phyloP scores from a whole-genome alignment of 1,284 basidiomycete species.

The Ceratobasidium sp. region DNA sequence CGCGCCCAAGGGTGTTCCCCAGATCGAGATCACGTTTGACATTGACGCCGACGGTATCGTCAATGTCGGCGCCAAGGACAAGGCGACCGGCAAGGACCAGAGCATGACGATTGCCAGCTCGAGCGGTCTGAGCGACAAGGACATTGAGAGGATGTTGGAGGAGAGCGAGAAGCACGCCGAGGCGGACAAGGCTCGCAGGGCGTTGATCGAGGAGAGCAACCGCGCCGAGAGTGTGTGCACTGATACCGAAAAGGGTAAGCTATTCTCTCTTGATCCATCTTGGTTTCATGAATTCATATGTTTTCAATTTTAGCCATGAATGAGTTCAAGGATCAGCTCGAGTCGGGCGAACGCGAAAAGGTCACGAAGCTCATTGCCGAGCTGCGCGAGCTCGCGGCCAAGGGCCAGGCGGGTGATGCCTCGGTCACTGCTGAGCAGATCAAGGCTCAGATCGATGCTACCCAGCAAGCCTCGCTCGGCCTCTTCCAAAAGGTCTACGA shows the following conservation, averaged over 20 bases:
- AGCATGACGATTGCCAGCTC: slow-evolving; percentile 98
- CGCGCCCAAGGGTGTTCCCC: slow-evolving; percentile 96
- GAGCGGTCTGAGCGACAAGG: slow-evolving; percentile 93
- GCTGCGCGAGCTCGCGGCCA: slow-evolving; percentile 87
- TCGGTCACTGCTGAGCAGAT: slow-evolving; percentile 85
- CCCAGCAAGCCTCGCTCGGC: slow-evolving; percentile 95
- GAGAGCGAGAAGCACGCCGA: slow-evolving; percentile 96
- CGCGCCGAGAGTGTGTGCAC: slow-evolving; percentile 93
- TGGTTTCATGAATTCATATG: slow-evolving; percentile 35
- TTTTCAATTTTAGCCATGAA: slow-evolving; percentile 69
- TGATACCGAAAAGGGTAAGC: slow-evolving; percentile 92
- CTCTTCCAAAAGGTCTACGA: slow-evolving; percentile 99
- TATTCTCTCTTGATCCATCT: not conserved
- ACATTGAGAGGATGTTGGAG: slow-evolving; percentile 96
- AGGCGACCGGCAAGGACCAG: slow-evolving; percentile 94
- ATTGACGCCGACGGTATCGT: slow-evolving; percentile 98
- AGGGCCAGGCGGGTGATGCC: slow-evolving; percentile 88
- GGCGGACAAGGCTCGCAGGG: slow-evolving; percentile 85
- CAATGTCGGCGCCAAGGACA: slow-evolving; percentile 88
- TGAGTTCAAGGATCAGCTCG: slow-evolving; percentile 98
- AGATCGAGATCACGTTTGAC: slow-evolving; percentile 99
- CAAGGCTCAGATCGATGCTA: slow-evolving; percentile 92
- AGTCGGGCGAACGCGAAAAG: slow-evolving; percentile 93
- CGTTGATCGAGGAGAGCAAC: slow-evolving; percentile 96
- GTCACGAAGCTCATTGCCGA: slow-evolving; percentile 86